Base-by-base conservation (phyloP, 495 filamentous ascomycete genomes). In the Penicillium lagena region DNA sequence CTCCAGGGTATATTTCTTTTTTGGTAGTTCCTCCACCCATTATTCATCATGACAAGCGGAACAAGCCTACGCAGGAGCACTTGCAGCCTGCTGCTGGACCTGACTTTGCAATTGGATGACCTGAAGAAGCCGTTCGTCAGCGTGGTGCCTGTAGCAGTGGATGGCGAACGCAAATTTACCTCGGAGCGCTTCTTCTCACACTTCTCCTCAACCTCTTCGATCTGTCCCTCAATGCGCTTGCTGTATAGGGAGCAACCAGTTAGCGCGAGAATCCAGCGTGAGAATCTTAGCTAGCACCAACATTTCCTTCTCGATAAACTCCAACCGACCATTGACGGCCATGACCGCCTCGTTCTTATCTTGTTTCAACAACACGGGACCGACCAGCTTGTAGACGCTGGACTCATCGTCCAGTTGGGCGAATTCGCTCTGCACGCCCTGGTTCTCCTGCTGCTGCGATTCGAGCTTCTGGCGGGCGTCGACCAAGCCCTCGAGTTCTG, bases 251-350 rank as follows among this genome's bases (percentile, higher is more conserved):
- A 12, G 22, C 22, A 22, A 22, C 22, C 22, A 6, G 22, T 32
- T 14, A n/a, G 22, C 13, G 12, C 17, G 13, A 28, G 12, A 9
- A 40, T 40, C n/a, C 9, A 13, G 9, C n/a, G 33, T 28, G 30
- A 39, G 39, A 47, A 37, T 22, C 2, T 4, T 6, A 4, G 22
- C 22, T 3, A 22, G 22, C 22, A 54, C 79, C 50, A 64, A 97
- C 93, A 96, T 94, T 54, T 98, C 94, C 57, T 90, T 88, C 51
- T 82, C 77, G 49, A 98, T 98, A 51, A 90, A 97, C 46, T 95
- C 89, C 43, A 98, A 63, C 9, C 93, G 81, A 36, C 87, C 85
- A 49, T 90, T 86, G 29, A 98, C 94, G 7, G 89, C 88, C 78
- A 87, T 83, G 39, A 83, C 75, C 0, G 94, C 93, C 54, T 98